Percentiles rank a stretch among this genome's conserved stretches.
Evolutionary conservation across 306 rosid genomes (phyloP).

Genomic region (Fragaria ananassa): DNA sequence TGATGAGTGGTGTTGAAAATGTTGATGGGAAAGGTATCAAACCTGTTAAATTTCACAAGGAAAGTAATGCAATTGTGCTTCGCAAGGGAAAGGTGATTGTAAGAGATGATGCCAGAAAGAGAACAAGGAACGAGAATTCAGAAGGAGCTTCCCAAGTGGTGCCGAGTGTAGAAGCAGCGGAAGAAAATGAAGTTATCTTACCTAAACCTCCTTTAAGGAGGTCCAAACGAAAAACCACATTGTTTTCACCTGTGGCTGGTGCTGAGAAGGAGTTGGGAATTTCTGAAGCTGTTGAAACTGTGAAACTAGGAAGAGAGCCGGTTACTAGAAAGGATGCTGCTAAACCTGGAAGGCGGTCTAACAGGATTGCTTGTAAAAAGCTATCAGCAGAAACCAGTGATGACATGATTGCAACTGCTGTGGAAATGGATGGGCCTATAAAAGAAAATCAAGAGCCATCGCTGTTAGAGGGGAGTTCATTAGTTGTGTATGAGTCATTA

Average conservation of each 20-base stretch:
- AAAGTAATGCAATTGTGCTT: background rate
- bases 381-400: background rate
- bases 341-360: background rate
- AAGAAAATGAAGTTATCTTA: background rate
- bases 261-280: background rate
- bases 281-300: background rate
- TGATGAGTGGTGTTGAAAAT: background rate
- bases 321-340: background rate
- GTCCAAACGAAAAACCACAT: slow-evolving; percentile 9
- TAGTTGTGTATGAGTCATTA: background rate
- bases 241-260: slow-evolving; percentile 2
- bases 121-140: background rate
- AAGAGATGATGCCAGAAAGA: slow-evolving; percentile 7
- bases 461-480: background rate
- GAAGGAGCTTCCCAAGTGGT: slow-evolving; percentile 2
- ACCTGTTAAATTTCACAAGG: background rate
- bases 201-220: slow-evolving; percentile 23
- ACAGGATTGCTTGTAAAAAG: slow-evolving; percentile 14
- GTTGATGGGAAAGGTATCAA: background rate
- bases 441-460: background rate
- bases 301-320: slow-evolving; percentile 10
- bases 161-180: slow-evolving; percentile 9
- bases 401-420: slow-evolving; percentile 1
- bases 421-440: background rate
- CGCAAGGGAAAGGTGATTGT: background rate